Conservation (phyloP, 495 filamentous ascomycete species). For the Chaetomium fimeti region DNA sequence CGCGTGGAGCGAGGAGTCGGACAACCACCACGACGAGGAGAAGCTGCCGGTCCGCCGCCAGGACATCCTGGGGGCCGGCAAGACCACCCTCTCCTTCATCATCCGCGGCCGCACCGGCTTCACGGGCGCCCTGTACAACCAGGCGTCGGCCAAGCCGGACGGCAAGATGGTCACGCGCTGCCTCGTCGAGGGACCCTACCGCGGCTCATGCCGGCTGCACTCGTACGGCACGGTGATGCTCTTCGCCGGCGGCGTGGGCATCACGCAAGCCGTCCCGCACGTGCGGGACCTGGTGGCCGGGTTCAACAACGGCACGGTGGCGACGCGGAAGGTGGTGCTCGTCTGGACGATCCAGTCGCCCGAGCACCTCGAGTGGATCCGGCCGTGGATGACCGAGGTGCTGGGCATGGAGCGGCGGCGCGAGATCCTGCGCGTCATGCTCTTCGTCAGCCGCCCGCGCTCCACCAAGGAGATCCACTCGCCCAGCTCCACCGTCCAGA, state of each 20-base stretch:
- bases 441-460: constrained; percentile 86
- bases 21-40: constrained; percentile 41
- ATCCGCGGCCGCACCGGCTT: constrained; percentile 78
- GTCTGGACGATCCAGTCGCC: constrained; percentile 88
- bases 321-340: constrained; percentile 75
- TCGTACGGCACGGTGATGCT: constrained; percentile 86
- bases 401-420: constrained; percentile 77
- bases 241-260: constrained; percentile 83
- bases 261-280: constrained; percentile 81
- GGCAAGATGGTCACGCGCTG: constrained; percentile 60
- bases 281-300: constrained; percentile 72
- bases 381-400: constrained; percentile 93
- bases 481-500: constrained; percentile 78
- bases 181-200: constrained; percentile 82
- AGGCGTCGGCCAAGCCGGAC: constrained; percentile 58
- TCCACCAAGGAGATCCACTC: constrained; percentile 77
- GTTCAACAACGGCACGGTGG: constrained; percentile 65
- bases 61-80: constrained; percentile 54
- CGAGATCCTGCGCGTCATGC: constrained; percentile 76
- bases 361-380: constrained; percentile 89
- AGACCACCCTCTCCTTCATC: constrained; percentile 74
- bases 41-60: constrained; percentile 57
- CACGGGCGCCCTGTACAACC: constrained; percentile 71
- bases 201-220: constrained; percentile 60
- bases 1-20: constrained; percentile 60